phyloP scores from a whole-genome alignment of 83 land plant species.

The Picea abies region DNA sequence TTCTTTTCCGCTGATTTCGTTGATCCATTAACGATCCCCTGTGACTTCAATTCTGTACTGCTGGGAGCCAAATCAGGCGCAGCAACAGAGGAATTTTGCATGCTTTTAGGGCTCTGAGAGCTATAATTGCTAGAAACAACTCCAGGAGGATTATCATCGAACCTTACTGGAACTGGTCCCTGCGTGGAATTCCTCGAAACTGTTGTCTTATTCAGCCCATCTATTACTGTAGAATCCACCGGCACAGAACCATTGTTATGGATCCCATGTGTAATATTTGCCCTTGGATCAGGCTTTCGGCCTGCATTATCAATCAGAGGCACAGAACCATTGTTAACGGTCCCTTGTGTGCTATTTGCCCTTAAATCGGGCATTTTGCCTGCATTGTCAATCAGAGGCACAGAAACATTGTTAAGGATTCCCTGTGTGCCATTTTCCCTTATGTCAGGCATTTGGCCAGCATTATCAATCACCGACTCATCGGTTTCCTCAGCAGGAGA shows the following conservation, averaged over 20 bases:
- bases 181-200: not conserved
- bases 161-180: too few species aligned
- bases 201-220: not conserved
- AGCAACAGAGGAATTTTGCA: too few species aligned
- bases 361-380: not conserved
- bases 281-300: not conserved
- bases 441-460: not conserved
- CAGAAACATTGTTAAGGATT: not conserved
- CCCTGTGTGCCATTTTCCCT: not conserved
- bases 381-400: not conserved
- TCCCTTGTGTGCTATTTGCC: not conserved
- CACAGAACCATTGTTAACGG: not conserved
- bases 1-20: not conserved
- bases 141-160: not conserved
- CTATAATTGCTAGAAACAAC: not conserved
- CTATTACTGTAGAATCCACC: not conserved
- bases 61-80: not conserved
- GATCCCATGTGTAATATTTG: not conserved
- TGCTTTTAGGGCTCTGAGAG: too few species aligned
- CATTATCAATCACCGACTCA: too few species aligned
- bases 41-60: not conserved
- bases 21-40: too few species aligned
- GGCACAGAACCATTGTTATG: not conserved
- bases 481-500: not conserved
- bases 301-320: not conserved